These are phyloP conservation scores for Oxytropis ochrocephala DNA, from an alignment of 306 rosid species.

Conservation along the genomic window DNA sequence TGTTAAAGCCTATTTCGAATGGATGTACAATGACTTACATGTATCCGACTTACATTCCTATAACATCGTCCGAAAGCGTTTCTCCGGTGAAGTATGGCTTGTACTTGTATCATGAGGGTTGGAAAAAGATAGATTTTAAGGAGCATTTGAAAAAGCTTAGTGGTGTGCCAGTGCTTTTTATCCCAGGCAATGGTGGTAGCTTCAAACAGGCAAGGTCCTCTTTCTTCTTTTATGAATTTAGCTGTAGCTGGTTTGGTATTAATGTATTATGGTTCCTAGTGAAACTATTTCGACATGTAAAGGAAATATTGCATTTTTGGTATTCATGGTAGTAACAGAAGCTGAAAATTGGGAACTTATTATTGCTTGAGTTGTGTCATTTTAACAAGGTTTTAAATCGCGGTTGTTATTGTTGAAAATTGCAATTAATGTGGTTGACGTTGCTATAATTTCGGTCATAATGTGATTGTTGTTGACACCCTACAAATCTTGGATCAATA, in stretches of 20 bases:
- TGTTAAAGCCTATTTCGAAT: constrained; percentile 69
- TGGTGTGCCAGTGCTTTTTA: constrained; percentile 87
- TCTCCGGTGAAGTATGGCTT: constrained; percentile 67
- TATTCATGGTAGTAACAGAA: background rate
- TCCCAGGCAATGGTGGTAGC: constrained; percentile 99
- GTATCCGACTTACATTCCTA: constrained; percentile 93
- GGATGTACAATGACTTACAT: constrained; percentile 94
- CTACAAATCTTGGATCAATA: background rate
- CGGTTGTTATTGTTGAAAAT: background rate
- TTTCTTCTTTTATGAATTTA: constrained; percentile 22
- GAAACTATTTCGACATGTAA: background rate
- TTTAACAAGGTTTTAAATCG: background rate
- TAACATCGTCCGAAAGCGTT: constrained; percentile 35
- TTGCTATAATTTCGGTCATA: background rate
- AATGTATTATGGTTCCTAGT: background rate
- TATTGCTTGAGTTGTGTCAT: background rate
- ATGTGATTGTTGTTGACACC: background rate
- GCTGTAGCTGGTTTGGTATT: background rate
- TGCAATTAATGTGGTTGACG: background rate
- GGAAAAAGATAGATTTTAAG: constrained; percentile 80
- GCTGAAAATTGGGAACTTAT: background rate
- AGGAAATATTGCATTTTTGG: background rate
- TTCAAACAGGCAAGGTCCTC: constrained; percentile 91
- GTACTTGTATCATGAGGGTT: constrained; percentile 91
- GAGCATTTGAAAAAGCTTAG: constrained; percentile 79